These are phyloP conservation scores for Bruguiera gymnorhiza DNA, from an alignment of 345 rosid genomes.

Conservation along the genomic window DNA sequence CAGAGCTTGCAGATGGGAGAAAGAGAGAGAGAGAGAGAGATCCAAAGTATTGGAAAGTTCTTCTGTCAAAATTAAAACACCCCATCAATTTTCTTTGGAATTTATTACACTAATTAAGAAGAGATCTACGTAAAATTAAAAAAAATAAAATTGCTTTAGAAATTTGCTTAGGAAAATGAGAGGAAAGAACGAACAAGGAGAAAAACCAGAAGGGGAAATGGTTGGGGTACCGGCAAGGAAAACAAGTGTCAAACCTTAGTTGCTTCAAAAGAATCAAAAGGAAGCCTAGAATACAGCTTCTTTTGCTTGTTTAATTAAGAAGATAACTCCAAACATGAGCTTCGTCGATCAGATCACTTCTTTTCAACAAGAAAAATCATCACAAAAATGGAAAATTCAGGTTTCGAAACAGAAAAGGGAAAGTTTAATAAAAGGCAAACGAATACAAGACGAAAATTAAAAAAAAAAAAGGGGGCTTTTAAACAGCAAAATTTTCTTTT, in stretches of 20 bases:
- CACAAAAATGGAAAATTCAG: slow-evolving; percentile 29
- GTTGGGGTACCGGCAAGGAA: not conserved
- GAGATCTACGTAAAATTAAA: no score
- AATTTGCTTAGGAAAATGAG: not conserved
- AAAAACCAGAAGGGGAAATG: not conserved
- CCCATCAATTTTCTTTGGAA: not conserved
- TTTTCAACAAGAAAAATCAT: slow-evolving; percentile 8
- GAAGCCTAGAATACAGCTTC: slow-evolving; percentile 1
- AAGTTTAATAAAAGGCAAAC: slow-evolving; percentile 4
- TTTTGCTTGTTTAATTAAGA: slow-evolving; percentile 7
- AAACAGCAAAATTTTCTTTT: slow-evolving; percentile 27
- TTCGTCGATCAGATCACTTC: slow-evolving; percentile 8
- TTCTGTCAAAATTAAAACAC: not conserved
- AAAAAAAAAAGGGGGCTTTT: slow-evolving; percentile 10
- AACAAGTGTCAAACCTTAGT: not conserved
- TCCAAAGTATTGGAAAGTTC: not conserved
- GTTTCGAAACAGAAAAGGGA: slow-evolving; percentile 19
- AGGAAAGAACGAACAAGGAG: not conserved
- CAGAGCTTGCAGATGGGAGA: not conserved
- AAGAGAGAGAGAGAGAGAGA: not conserved
- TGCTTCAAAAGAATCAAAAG: not conserved
- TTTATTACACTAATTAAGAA: no score
- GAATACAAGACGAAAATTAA: not conserved
- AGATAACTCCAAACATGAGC: slow-evolving; percentile 11
- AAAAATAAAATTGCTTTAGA: not conserved